Evolutionary conservation across 257 asterid species (phyloP), one percentile per base, ranked within the genome.

Genomic region (Agastache rugosa): DNA sequence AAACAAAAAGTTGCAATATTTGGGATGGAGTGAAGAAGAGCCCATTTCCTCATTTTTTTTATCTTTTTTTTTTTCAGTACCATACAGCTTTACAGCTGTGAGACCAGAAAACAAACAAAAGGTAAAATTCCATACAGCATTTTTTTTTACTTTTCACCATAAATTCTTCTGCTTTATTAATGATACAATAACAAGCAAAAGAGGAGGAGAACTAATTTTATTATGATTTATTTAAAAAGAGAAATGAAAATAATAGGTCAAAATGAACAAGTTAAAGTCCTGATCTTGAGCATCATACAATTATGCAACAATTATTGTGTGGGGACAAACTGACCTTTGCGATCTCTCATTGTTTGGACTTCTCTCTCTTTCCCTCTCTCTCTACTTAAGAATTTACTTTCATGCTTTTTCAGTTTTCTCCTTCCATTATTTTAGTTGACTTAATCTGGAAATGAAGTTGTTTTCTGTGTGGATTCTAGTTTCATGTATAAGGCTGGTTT

Each of bases 71-170:
- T 55, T 23, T 45, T 55, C 80, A 75, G 83, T 75, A 77, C 60
- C 77, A 74, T 73, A 74, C 63, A 74, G 79, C 89, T 81, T 88
- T 85, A 90, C 94, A 90, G 93, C 92, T 88, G 88, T 83, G 63
- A 19, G 48, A 19, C 61, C 45, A 39, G 54, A 19, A 22, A 22
- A 73, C 42, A 63, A 66, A 63, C 54, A 48, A 66, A 59, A 72
- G 81, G 78, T 79, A 2, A 64, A 54, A 71, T 27, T 75, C 25
- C 53, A 66, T 54, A 41, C 34, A 31, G 19, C 42, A 73, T 31
- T 65, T 67, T 19, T 39, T 59, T 60, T 61, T 39, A 65, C 64
- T 73, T 79, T 75, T 27, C 73, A 77, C 73, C 69, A 27, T 69
- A 55, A 77, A 74, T 69, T 65, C 48, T 42, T 69, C 37, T 54